Evolutionary conservation across 2,329 filamentous ascomycete genomes (phyloP).

Genomic region (Cladosporium sp.): DNA sequence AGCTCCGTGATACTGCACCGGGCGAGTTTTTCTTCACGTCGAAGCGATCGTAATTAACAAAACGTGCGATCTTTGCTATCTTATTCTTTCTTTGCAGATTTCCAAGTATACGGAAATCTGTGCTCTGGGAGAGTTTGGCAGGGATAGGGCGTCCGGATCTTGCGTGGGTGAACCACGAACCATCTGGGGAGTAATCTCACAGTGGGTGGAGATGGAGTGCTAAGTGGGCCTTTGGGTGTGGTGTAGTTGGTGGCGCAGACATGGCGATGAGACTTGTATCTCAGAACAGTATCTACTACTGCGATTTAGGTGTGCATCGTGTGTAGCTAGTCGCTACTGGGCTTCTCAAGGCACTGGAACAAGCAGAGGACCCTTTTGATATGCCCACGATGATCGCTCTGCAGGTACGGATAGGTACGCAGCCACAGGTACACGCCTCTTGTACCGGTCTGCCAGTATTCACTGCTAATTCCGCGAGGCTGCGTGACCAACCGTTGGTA

Average conservation of each 20-base stretch:
- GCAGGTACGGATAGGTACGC: neutral
- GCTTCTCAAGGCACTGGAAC: neutral
- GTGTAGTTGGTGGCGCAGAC: neutral
- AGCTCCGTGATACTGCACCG: neutral
- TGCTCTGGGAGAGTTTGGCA: neutral
- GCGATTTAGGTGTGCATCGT: neutral
- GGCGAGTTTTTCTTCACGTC: neutral
- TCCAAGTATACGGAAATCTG: neutral
- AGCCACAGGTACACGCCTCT: neutral
- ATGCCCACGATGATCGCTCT: neutral
- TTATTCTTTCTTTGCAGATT: neutral
- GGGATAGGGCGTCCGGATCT: neutral
- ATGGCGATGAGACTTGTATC: neutral
- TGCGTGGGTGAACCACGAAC: neutral
- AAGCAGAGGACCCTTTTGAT: neutral
- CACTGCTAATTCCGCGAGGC: too few species aligned
- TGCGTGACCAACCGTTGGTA: neutral
- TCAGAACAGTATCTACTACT: too few species aligned
- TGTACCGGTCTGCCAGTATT: too few species aligned
- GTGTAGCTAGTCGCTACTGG: too few species aligned
- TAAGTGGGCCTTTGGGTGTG: neutral
- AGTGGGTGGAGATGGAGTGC: neutral
- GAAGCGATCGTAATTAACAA: neutral
- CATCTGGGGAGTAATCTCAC: slow-evolving; percentile 3
- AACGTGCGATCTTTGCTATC: neutral